Evolutionary conservation across 139 green algal species (phyloP), one percentile per base, ranked within the genome.

Genomic region (Picochlorum sp.): DNA sequence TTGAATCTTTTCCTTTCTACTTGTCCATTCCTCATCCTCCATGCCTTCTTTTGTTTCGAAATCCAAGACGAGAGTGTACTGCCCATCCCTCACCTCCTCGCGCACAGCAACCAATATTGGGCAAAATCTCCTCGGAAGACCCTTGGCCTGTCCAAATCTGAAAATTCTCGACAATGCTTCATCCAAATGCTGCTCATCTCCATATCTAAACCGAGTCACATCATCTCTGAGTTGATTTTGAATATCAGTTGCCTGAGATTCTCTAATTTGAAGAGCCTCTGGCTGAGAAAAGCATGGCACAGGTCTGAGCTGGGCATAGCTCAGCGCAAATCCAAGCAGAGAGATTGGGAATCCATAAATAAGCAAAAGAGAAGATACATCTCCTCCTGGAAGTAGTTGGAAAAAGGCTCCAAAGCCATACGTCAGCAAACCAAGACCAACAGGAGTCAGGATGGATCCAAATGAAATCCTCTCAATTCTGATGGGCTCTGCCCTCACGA

Each of bases 171-270:
- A 82, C 18, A 99, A 79, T 0, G 94, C 89, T 82, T 98, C 90
- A 32, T 98, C 94, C 68, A 99, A 71, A 69, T 98, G 94, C 80
- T 95, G 87, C 82, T 98, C 94, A 74, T 99, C 94, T 68, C 94
- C 94, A 78, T 99, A 99, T 16, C 84, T 58, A 72, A 67, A 90
- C 1, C 84, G 68, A 11, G 84, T 91, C 30, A 82, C 75, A 61
- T 90, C 84, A 47, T 90, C 89, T 0, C 90, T 76, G 28, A 96
- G 74, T 80, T 95, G 87, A 67, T 95, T 95, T 71, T 98, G 89
- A 64, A 97, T 98, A 71, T 94, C 82, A 3, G 94, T 99, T 66
- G 86, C 83, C 65, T 98, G 88, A 2, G 56, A 64, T 3, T 81
- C 84, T 0, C 94, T 74, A 59, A 95, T 64, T 3, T 73, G 68